Evolutionary conservation across 1,284 basidiomycete genomes (phyloP).

Genomic region (Neolentinus lepideus): DNA sequence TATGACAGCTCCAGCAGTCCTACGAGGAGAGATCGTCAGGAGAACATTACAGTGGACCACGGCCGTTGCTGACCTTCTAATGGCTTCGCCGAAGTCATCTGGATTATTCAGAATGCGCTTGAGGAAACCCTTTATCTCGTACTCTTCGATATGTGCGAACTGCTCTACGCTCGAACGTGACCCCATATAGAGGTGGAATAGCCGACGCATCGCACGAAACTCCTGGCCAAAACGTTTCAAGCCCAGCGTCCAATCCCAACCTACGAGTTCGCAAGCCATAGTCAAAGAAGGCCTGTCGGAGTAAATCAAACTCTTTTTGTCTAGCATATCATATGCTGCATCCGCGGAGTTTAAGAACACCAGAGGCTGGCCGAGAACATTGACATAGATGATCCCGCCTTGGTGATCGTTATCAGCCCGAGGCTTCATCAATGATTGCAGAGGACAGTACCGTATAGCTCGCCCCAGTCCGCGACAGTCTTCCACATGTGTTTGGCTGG

Average conservation of each 20-base stretch:
- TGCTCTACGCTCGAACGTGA: slow-evolving; percentile 17
- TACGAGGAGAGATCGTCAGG: slow-evolving; percentile 7
- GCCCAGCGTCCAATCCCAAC: slow-evolving; percentile 14
- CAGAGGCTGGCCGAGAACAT: slow-evolving; percentile 16
- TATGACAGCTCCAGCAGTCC: slow-evolving; percentile 25
- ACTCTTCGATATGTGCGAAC: slow-evolving; percentile 18
- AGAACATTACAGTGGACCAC: neutral
- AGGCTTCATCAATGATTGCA: neutral
- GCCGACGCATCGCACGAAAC: slow-evolving; percentile 14
- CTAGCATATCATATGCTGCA: slow-evolving; percentile 16
- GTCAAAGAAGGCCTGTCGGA: slow-evolving; percentile 18
- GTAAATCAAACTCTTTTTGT: slow-evolving; percentile 19
- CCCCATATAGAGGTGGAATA: slow-evolving; percentile 19
- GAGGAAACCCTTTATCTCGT: slow-evolving; percentile 17
- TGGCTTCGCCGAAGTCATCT: neutral
- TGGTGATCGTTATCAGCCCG: neutral
- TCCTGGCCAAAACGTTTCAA: slow-evolving; percentile 15
- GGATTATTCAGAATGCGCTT: slow-evolving; percentile 13
- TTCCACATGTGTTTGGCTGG: slow-evolving; percentile 19
- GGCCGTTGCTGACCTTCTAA: neutral
- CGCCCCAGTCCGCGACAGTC: slow-evolving; percentile 12
- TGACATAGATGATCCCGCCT: slow-evolving; percentile 20
- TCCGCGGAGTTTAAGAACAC: slow-evolving; percentile 20
- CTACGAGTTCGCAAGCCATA: slow-evolving; percentile 18
- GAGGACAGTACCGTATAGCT: slow-evolving; percentile 11